These are phyloP conservation scores for Aspergillus piperis DNA, from an alignment of 2,329 filamentous ascomycete species.

Conservation along the genomic window DNA sequence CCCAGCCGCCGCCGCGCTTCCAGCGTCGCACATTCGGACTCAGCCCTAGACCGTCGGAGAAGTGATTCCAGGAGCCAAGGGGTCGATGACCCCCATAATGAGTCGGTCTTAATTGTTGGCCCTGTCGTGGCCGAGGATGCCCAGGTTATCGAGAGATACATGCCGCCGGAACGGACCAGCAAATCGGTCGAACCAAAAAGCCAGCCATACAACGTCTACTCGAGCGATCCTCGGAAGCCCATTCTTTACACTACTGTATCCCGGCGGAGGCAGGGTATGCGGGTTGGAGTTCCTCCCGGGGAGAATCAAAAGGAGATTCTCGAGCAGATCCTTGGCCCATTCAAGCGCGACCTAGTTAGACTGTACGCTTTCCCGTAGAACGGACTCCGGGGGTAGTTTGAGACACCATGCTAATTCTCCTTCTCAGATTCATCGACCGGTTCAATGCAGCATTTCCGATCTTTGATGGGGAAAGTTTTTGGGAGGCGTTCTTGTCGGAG, in stretches of 20 bases:
- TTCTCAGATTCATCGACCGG: conserved; percentile 54
- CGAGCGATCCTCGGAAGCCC: conserved; percentile 49
- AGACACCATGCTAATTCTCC: conserved; percentile 8
- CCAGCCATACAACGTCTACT: conserved; percentile 54
- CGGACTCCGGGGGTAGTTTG: neutral
- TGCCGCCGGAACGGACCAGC: conserved; percentile 47
- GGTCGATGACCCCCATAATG: conserved; percentile 41
- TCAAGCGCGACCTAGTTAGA: conserved; percentile 53
- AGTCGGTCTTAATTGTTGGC: conserved; percentile 59
- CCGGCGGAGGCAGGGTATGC: conserved; percentile 51
- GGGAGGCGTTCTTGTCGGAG: conserved; percentile 50
- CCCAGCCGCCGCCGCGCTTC: conserved; percentile 22
- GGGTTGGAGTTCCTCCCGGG: conserved; percentile 44
- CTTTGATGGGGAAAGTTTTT: conserved; percentile 58
- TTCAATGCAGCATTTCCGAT: conserved; percentile 64
- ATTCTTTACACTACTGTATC: conserved; percentile 54
- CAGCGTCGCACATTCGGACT: conserved; percentile 27
- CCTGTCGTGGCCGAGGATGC: conserved; percentile 62
- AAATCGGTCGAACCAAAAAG: conserved; percentile 43
- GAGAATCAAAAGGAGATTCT: conserved; percentile 57
- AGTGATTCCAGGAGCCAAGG: conserved; percentile 36
- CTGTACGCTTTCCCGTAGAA: conserved; percentile 44
- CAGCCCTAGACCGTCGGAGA: conserved; percentile 29
- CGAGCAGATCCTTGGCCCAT: conserved; percentile 61
- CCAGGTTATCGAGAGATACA: conserved; percentile 62